Conservation (phyloP, 2,329 filamentous ascomycete genomes). For the Phaeosphaeriaceae sp. region DNA sequence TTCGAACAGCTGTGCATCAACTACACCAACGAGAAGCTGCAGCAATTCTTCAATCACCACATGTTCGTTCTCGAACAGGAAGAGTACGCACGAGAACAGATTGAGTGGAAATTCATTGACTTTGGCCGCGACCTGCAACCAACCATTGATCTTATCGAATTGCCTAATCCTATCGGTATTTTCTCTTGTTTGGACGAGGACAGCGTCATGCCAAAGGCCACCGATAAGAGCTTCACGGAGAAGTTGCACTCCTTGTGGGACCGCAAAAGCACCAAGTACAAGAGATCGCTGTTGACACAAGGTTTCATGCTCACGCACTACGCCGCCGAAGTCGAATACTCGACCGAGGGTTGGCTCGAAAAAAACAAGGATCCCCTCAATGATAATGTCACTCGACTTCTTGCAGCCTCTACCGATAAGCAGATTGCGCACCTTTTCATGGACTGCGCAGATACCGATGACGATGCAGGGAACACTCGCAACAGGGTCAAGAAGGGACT, state of each 20-base stretch:
- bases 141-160: constrained; percentile 95
- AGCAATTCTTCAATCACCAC: constrained; percentile 99
- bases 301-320: constrained; percentile 98
- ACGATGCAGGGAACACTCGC: constrained; percentile 70
- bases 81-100: constrained; percentile 95
- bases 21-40: constrained; percentile 98
- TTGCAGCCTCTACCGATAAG: constrained; percentile 80
- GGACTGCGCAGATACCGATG: constrained; percentile 85
- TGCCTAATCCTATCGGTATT: constrained; percentile 96
- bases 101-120: constrained; percentile 99
- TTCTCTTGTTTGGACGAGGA: constrained; percentile 98
- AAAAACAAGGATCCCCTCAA: constrained; percentile 99
- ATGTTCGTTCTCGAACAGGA: constrained; percentile 99
- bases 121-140: constrained; percentile 97
- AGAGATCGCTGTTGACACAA: constrained; percentile 82
- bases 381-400: constrained; percentile 90
- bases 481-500: constrained; percentile 95
- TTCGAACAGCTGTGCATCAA: constrained; percentile 99
- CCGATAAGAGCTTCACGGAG: constrained; percentile 95
- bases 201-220: constrained; percentile 98
- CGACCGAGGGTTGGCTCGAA: constrained; percentile 92
- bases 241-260: constrained; percentile 98
- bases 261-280: constrained; percentile 92
- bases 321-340: constrained; percentile 96
- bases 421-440: constrained; percentile 86